Base-by-base conservation (phyloP, 169 alveolate species). In the Cryptosporidium bovis region DNA sequence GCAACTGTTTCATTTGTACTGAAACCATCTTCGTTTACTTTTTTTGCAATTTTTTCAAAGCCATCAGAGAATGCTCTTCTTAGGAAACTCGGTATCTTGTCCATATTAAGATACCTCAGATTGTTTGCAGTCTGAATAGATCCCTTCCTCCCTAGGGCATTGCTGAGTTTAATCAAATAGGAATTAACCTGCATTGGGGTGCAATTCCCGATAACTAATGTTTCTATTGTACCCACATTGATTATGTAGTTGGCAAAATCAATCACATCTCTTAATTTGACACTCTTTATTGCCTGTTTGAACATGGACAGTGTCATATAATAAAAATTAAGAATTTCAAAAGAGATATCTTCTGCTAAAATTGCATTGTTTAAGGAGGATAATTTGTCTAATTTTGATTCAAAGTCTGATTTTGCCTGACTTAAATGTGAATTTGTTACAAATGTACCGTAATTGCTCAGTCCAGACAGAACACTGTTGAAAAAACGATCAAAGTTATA, bases 151-250 rank as follows among this genome's bases (percentile, higher is more conserved):
- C 51, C 51, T 3, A 71, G 68, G 1, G 56, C 44, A 31, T 56
- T 71, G 33, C 62, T 51, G 29, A 71, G 40, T 20, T 56, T 71
- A 12, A 53, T 20, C 29, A 71, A 40, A 48, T 71, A 71, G 27
- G 66, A 71, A 48, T 71, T 71, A 3, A 71, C 84, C 56, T 71
- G 84, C 67, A 71, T 71, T 3, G 84, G 84, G 29, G 84, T 71
- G 24, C 84, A 71, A 12, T 71, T 71, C 5, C 84, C 84, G 5
- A 71, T 71, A 31, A 71, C 60, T 7, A 71, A 20, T 2, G 69
- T 34, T 13, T 71, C 67, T 2, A 71, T 51, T 4, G 84, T 27
- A 4, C 69, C 84, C 20, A 33, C 34, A 24, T 71, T 71, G 15
- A 71, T 51, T 1, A 71, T n/a, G 56, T 53, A 51, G 27, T 33